These are phyloP conservation scores for Penicillium fuscoglaucum DNA, from an alignment of 2,329 filamentous ascomycete genomes.

Conservation along the genomic window DNA sequence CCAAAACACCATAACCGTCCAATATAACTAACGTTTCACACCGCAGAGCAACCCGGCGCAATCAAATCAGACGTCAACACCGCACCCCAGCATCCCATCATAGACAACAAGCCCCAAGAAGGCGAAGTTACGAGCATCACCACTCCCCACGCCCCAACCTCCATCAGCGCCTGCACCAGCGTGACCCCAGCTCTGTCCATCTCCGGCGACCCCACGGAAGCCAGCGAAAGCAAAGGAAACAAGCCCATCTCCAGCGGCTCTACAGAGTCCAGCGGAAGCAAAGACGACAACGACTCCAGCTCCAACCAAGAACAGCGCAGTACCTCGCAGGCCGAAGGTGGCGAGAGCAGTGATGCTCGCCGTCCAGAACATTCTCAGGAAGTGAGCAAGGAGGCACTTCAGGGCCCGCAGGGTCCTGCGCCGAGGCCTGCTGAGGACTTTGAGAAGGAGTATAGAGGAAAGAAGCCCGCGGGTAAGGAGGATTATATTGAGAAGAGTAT, in stretches of 20 bases:
- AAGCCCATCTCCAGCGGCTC: constrained; percentile 1
- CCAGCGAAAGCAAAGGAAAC: not conserved
- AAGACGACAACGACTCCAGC: not conserved
- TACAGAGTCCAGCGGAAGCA: not conserved
- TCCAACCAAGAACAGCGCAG: constrained; percentile 19
- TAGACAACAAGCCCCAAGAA: constrained; percentile 7
- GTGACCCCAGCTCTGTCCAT: not conserved
- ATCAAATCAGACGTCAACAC: constrained; percentile 25
- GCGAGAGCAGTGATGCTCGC: constrained; percentile 1
- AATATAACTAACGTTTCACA: not conserved
- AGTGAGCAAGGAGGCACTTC: constrained; percentile 33
- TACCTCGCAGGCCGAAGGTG: constrained; percentile 5
- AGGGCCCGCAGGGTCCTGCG: constrained; percentile 30
- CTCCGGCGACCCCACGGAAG: not conserved
- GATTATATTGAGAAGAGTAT: not conserved
- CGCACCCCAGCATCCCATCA: constrained; percentile 18
- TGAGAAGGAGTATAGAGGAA: constrained; percentile 29
- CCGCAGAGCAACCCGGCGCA: constrained; percentile 32
- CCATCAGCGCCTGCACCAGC: not conserved
- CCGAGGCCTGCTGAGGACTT: constrained; percentile 30
- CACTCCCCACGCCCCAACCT: not conserved
- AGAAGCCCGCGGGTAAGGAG: constrained; percentile 11
- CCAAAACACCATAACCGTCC: not conserved
- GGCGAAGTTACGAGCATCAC: not conserved
- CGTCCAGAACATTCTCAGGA: not conserved